phyloP scores from a whole-genome alignment of 1,284 basidiomycete genomes.

The Rhizoctonia solani region DNA sequence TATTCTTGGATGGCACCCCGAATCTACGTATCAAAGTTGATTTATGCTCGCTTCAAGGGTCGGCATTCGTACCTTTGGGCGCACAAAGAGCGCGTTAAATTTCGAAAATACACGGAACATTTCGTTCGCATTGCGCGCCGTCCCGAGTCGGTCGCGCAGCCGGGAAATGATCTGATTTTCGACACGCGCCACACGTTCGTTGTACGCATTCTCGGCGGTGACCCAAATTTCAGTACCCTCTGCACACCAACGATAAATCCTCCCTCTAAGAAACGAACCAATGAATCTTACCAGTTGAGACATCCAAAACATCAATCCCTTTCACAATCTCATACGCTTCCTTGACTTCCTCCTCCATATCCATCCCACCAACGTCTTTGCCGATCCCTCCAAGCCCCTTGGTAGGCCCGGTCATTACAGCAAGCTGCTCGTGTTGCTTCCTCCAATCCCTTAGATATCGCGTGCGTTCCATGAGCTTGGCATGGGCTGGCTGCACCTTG shows the following conservation, averaged over 20 bases:
- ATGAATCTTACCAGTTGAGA: slow-evolving; percentile 69
- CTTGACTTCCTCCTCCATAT: slow-evolving; percentile 97
- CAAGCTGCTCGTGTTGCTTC: slow-evolving; percentile 96
- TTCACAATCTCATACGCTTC: slow-evolving; percentile 95
- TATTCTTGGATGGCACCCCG: slow-evolving; percentile 98
- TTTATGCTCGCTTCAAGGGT: neutral
- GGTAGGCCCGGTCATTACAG: slow-evolving; percentile 95
- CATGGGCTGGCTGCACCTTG: slow-evolving; percentile 90
- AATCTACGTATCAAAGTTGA: slow-evolving; percentile 62
- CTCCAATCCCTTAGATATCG: slow-evolving; percentile 90
- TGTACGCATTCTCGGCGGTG: slow-evolving; percentile 94
- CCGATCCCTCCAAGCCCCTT: slow-evolving; percentile 76
- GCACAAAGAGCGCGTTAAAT: slow-evolving; percentile 96
- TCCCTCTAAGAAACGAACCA: neutral
- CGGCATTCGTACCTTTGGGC: slow-evolving; percentile 99
- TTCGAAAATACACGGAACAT: slow-evolving; percentile 99
- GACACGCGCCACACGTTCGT: slow-evolving; percentile 94
- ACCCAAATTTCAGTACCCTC: slow-evolving; percentile 99
- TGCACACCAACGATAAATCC: slow-evolving; percentile 42
- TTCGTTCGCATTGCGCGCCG: slow-evolving; percentile 95
- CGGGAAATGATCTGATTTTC: slow-evolving; percentile 98
- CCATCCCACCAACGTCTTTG: slow-evolving; percentile 79
- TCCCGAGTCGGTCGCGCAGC: slow-evolving; percentile 89
- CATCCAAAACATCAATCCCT: slow-evolving; percentile 94
- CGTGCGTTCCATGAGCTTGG: slow-evolving; percentile 86